Evolutionary conservation across 805 yeast species (phyloP), one percentile per base, ranked within the genome.

Genomic region (Wickerhamomyces sydowiorum): DNA sequence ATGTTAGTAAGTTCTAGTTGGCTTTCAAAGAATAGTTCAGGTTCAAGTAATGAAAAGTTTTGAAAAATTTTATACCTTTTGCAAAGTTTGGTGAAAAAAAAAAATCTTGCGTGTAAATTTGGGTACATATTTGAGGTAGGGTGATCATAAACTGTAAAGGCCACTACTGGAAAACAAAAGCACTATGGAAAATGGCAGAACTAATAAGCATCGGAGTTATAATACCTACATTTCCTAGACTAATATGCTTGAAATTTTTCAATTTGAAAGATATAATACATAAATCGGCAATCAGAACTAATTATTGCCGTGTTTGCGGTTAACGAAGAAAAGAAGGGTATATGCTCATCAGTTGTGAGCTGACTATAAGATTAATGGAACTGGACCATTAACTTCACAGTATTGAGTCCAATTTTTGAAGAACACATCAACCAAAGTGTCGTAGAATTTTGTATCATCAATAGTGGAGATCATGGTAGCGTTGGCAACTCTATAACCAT

Each of bases 381-480:
- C 46, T 25, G 46, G 41, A 18, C 43, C 44, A 40, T 51, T 48
- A 36, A 39, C 34, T 17, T 37, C 46, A 57, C 72, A 68, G 56
- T 60, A 67, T 38, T 54, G 57, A 28, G 67, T 62, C 65, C 66
- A 68, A 51, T 67, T 63, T 36, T 53, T 51, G 53, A 64, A 61
- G 41, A 60, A 57, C 23, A 61, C 52, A 24, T 64, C 65, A 13
- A 63, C 45, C 33, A 68, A 44, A 39, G 54, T 40, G 29, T 52
- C 65, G 40, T 60, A 63, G 47, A 65, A 64, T 38, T 34, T 43
- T 4, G 44, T 56, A 24, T 59, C 61, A 39, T 65, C 61, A 41
- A 69, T 51, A 25, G 51, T 38, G 40, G 64, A 63, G 39, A 64
- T 56, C 36, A 64, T 44, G 4, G 65, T 65, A 12, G 65, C 71